Conservation (phyloP, 768 basidiomycete species). For the Calvatia gigantea region DNA sequence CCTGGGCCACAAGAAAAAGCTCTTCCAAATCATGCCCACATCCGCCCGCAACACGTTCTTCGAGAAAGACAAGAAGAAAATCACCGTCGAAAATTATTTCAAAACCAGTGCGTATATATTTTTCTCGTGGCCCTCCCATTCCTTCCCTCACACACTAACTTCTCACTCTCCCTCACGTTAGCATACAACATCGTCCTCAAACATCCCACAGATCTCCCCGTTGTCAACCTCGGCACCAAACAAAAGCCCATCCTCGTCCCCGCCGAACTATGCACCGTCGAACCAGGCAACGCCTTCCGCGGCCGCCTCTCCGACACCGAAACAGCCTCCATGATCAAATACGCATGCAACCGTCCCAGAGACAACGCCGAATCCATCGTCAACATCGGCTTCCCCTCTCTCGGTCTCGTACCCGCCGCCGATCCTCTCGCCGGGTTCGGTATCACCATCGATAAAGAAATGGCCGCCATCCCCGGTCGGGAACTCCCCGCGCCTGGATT, state of each 20-base stretch:
- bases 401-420: conserved; percentile 42
- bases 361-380: conserved; percentile 56
- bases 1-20: conserved; percentile 49
- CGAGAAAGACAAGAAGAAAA: conserved; percentile 30
- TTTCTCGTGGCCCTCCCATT: background rate
- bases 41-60: conserved; percentile 19
- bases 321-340: conserved; percentile 60
- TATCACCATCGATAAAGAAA: conserved; percentile 48
- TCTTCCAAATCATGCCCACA: conserved; percentile 13
- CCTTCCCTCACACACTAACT: background rate
- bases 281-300: conserved; percentile 50
- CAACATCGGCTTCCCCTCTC: conserved; percentile 46
- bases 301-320: conserved; percentile 54
- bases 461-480: conserved; percentile 64
- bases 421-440: conserved; percentile 51
- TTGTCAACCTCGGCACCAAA: conserved; percentile 40
- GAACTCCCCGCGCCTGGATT: conserved; percentile 59
- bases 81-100: conserved; percentile 66
- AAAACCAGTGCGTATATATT: conserved; percentile 41
- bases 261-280: conserved; percentile 65
- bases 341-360: conserved; percentile 58
- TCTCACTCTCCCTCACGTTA: conserved; percentile 20
- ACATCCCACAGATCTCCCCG: conserved; percentile 41
- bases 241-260: conserved; percentile 41
- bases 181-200: conserved; percentile 53